These are phyloP conservation scores for Euphorbia celastroides DNA, from an alignment of 441 rosid genomes.

Conservation along the genomic window DNA sequence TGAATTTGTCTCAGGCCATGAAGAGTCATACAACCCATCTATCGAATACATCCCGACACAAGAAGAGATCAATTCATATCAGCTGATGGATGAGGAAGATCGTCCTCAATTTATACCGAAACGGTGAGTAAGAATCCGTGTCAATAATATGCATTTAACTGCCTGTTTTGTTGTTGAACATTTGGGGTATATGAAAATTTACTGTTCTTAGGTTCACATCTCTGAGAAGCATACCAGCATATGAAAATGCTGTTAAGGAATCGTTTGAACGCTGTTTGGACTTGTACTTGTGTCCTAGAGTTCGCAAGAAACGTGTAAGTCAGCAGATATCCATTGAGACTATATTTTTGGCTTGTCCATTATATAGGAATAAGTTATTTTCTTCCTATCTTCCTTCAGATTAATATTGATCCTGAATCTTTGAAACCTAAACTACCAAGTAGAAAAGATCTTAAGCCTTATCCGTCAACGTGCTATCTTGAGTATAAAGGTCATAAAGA, in stretches of 20 bases:
- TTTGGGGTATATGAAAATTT: constrained; percentile 17
- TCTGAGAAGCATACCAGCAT: constrained; percentile 73
- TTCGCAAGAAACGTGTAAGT: constrained; percentile 88
- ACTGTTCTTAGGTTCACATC: constrained; percentile 52
- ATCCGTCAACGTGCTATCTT: constrained; percentile 61
- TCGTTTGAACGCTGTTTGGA: constrained; percentile 89
- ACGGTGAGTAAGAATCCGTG: constrained; percentile 29
- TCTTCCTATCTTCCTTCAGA: constrained; percentile 37
- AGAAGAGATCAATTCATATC: constrained; percentile 79
- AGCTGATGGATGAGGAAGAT: constrained; percentile 89
- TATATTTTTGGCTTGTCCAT: background rate
- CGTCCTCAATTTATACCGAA: constrained; percentile 83
- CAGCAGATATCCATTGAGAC: background rate
- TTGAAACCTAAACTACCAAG: constrained; percentile 90
- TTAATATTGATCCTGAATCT: constrained; percentile 84
- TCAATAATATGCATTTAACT: constrained; percentile 7
- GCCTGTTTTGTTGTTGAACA: constrained; percentile 14
- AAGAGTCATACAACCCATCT: constrained; percentile 92
- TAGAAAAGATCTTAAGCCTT: constrained; percentile 85
- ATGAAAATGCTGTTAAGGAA: constrained; percentile 77
- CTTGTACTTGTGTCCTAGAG: constrained; percentile 88
- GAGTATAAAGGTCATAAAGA: constrained; percentile 90
- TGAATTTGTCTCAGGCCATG: constrained; percentile 54
- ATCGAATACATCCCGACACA: constrained; percentile 85
- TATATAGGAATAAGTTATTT: constrained; percentile 15